Base-by-base conservation (phyloP, 176 grass and related monocot genomes). In the Phoenix roebelenii region DNA sequence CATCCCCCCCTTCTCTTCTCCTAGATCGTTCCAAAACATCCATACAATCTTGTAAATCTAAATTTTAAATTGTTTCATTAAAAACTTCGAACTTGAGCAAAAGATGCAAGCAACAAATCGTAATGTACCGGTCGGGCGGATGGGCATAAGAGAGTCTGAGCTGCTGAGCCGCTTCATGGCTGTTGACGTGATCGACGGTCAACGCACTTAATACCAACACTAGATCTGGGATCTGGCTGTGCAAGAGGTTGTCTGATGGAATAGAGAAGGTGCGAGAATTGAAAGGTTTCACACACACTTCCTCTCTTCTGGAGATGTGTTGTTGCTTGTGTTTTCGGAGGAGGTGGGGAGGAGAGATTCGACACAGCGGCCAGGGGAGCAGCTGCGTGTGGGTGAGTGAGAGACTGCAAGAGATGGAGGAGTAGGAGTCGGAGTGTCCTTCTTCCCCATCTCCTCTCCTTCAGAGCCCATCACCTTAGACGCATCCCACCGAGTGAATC, bases 401-500 rank as follows among this genome's bases (percentile, higher is more conserved):
- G 65, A 57, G 25, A 51, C 16, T 19, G 50, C 66, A 49, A 39
- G 59, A 63, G 22, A 51, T 55, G 54, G 48, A 50, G 55, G 29
- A 60, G 58, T 64, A 26, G 59, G 25, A n/a, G 39, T 14, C 60
- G 17, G 51, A 55, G 49, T 50, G 66, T 25, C 24, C 50, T 66
- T 60, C 71, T 62, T 64, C 64, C 49, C 70, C 67, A 26, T 71
- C 61, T 79, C 69, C 48, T 50, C 66, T 18, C 44, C 59, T 70
- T 88, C 84, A 57, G 75, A 82, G 67, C 79, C 71, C 81, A 76
- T 59, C 48, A 54, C 54, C 63, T 71, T 39, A 12, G 12, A 3
- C 35, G 2, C 35, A 44, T 44, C 35, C 35, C 35, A 44, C 35
- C 5, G 35, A 12, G 9, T 12, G 35, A 2, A 44, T 44, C 9